phyloP scores from a whole-genome alignment of 1,139 yeast genomes.

The Blastobotrys petasosporus region DNA sequence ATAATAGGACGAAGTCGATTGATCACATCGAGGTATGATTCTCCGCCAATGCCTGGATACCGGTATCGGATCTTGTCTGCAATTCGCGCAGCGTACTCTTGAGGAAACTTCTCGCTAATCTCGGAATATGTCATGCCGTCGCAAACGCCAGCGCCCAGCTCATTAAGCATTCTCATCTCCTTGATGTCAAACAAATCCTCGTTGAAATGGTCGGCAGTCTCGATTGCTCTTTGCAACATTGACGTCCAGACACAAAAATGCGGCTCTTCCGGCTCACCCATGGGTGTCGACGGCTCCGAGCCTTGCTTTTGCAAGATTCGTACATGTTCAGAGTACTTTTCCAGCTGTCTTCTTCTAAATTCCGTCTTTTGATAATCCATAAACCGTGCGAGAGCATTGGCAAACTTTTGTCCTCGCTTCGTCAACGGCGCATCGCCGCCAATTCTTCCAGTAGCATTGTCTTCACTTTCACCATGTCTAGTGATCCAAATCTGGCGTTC shows the following conservation, averaged over 20 bases:
- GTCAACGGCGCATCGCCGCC: constrained; percentile 92
- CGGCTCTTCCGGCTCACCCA: constrained; percentile 47
- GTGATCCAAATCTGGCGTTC: constrained; percentile 95
- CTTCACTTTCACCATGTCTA: constrained; percentile 87
- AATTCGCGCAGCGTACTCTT: constrained; percentile 71
- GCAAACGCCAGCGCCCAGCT: constrained; percentile 84
- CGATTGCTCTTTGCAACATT: constrained; percentile 70
- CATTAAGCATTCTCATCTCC: constrained; percentile 90
- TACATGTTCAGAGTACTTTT: constrained; percentile 41
- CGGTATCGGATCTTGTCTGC: constrained; percentile 74
- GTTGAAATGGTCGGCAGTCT: constrained; percentile 72
- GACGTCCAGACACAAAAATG: constrained; percentile 92
- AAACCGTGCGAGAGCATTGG: constrained; percentile 66
- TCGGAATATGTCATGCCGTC: constrained; percentile 90
- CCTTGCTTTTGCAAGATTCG: constrained; percentile 28
- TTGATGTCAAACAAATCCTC: constrained; percentile 64
- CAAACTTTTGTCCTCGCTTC: constrained; percentile 66
- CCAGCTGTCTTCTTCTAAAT: constrained; percentile 61
- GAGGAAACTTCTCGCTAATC: constrained; percentile 63
- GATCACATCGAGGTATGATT: constrained; percentile 87
- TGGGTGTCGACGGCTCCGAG: constrained; percentile 33
- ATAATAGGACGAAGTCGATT: constrained; percentile 84
- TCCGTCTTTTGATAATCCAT: constrained; percentile 66
- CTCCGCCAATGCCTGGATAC: constrained; percentile 98
- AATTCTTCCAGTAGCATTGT: constrained; percentile 74